These are phyloP conservation scores for Bruguiera sexangula DNA, from an alignment of 345 rosid genomes.

Conservation along the genomic window DNA sequence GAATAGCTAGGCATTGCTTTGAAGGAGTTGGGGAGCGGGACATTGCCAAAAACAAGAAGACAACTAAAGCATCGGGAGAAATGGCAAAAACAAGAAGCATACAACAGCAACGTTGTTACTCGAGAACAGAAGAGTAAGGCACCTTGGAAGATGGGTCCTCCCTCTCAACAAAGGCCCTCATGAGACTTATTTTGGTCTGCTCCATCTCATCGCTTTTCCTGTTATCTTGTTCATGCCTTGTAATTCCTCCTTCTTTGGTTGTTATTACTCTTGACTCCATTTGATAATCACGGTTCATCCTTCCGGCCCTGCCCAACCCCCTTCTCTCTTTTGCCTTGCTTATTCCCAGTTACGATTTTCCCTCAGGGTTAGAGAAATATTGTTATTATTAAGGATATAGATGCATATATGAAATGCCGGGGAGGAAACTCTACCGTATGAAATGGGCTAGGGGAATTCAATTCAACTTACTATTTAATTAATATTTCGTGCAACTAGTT, in stretches of 20 bases:
- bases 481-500: too few species aligned
- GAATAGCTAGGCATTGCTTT: neutral
- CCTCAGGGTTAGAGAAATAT: too few species aligned
- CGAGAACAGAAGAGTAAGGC: neutral
- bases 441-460: too few species aligned
- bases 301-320: neutral
- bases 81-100: neutral
- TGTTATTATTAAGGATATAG: too few species aligned
- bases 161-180: conserved; percentile 33
- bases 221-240: neutral
- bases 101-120: neutral
- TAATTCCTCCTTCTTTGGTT: neutral
- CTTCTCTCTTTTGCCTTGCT: neutral
- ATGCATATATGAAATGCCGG: too few species aligned
- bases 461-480: too few species aligned
- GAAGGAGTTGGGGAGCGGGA: neutral
- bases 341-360: too few species aligned
- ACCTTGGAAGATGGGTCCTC: conserved; percentile 42
- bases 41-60: neutral
- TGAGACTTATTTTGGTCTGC: conserved; percentile 17
- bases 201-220: conserved; percentile 15
- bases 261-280: neutral
- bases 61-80: neutral
- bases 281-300: neutral
- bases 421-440: too few species aligned